Percentiles rank a stretch among this genome's conserved stretches.
phyloP scores from a whole-genome alignment of 305 asterid genomes.

The Solanum chacoense region DNA sequence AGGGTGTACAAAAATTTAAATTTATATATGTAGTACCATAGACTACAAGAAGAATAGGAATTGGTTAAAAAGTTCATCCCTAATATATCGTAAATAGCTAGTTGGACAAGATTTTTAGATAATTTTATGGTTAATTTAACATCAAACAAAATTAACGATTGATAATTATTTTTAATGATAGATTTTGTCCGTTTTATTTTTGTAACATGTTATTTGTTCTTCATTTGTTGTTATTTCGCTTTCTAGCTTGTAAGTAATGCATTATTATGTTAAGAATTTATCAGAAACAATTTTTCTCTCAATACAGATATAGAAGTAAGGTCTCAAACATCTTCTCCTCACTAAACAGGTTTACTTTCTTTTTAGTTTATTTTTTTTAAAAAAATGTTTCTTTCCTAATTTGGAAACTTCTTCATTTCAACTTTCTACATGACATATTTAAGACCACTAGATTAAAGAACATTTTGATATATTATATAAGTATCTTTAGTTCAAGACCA shows the following conservation, averaged over 20 bases:
- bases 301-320: too few relatives aligned
- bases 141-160: too few relatives aligned
- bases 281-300: neutral
- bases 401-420: neutral
- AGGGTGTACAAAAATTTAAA: neutral
- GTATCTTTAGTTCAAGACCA: neutral
- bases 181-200: neutral
- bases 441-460: neutral
- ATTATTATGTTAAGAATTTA: too few relatives aligned
- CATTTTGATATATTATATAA: too few relatives aligned
- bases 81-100: neutral
- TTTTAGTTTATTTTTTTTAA: too few relatives aligned
- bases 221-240: neutral
- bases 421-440: too few relatives aligned
- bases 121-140: neutral
- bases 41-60: neutral
- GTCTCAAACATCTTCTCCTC: neutral
- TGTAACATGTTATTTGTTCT: neutral
- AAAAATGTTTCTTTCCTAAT: neutral
- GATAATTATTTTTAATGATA: neutral
- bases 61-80: neutral
- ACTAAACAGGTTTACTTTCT: too few relatives aligned
- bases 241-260: neutral
- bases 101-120: neutral
- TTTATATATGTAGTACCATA: neutral